Evolutionary conservation across 805 yeast species (phyloP).

Genomic region (Yarrowia sp.): DNA sequence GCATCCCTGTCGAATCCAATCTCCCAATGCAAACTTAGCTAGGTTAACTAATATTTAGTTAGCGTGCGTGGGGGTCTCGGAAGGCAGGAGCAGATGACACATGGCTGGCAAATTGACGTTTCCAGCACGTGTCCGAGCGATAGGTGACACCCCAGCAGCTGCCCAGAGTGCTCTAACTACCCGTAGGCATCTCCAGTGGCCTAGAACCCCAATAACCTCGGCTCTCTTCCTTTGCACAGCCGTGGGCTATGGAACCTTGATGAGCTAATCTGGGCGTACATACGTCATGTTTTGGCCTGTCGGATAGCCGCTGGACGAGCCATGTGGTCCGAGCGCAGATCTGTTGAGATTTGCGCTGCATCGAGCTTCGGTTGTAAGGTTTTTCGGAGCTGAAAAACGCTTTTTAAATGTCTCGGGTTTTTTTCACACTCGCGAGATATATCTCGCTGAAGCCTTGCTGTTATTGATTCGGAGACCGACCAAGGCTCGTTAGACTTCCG

Average conservation of each 20-base stretch:
- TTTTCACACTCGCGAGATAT: not conserved
- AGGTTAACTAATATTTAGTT: not conserved
- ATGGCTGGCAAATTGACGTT: too few relatives aligned
- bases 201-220: too few relatives aligned
- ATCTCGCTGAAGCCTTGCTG: not conserved
- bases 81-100: too few relatives aligned
- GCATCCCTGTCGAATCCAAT: constrained; percentile 1
- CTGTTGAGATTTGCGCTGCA: constrained; percentile 13
- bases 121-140: too few relatives aligned
- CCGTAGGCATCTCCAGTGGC: too few relatives aligned
- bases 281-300: not conserved
- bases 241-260: not conserved
- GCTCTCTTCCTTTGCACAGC: not conserved
- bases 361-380: not conserved
- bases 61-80: too few relatives aligned
- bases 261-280: not conserved
- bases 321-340: not conserved
- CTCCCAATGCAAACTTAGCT: not conserved
- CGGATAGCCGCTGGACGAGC: not conserved
- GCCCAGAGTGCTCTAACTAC: too few relatives aligned
- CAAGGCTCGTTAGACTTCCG: not conserved
- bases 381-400: too few relatives aligned
- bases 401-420: too few relatives aligned
- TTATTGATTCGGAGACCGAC: not conserved
- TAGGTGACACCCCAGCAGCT: too few relatives aligned